Base-by-base conservation (phyloP, 163 green algal genomes). In the Prototheca cutis region DNA sequence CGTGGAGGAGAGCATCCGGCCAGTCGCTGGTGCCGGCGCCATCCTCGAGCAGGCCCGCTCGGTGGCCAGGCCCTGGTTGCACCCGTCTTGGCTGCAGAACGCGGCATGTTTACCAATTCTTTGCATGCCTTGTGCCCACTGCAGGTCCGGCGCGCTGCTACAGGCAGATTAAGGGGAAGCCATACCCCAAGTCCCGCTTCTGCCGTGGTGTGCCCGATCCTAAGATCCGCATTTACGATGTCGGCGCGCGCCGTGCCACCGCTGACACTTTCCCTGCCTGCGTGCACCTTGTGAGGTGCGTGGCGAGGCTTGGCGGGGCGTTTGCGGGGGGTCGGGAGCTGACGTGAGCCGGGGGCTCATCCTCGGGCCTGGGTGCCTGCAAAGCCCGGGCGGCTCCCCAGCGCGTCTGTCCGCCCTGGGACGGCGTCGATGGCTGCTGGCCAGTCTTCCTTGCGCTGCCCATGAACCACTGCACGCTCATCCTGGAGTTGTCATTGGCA, bases 171-270 rank as follows among this genome's bases (percentile, higher is more conserved):
- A 98, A 98, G 89, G 93, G 93, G 74, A 98, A 97, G 87, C 93
- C 93, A 39, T 99, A 99, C 80, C 93, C 93, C 59, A 98, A 99
- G 84, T 97, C 89, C 23, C 81, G 91, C 49, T 99, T 89, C 84
- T 95, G 86, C 85, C 92, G 92, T 70, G 90, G 90, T 88, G 92
- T 99, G 55, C 92, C 92, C 24, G 93, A 99, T 80, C 78, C 93
- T 42, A 99, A 99, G 80, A 97, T 99, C 66, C 85, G 93, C 67
- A 98, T 99, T 57, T 99, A 93, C 66, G 92, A 99, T 81, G 86
- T 85, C 28, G 93, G 93, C 49, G 87, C 87, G 57, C 98, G 98
- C 87, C 90, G 75, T 77, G 79, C 84, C 2, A 59, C 77, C 52
- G 91, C 96, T 34, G 93, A 99, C 58, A 70, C 74, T 5, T 99